Percentiles rank a stretch among this genome's conserved stretches.
Evolutionary conservation across 352 stramenopile genomes (phyloP).

Genomic region (Pythium rhizo-oryzae): DNA sequence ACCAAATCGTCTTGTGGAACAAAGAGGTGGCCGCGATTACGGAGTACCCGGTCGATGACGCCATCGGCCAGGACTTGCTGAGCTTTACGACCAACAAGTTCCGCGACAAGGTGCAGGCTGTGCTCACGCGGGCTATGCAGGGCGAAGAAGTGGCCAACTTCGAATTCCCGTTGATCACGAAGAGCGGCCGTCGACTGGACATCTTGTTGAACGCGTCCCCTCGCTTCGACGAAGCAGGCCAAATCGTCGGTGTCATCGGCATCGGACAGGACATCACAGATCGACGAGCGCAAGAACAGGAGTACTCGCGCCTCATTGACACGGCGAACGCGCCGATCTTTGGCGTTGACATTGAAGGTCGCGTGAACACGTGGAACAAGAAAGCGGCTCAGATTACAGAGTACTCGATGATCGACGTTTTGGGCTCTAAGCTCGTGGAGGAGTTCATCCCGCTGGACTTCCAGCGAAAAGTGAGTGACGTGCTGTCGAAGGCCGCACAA

Average conservation of each 20-base stretch:
- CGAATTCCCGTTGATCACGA: constrained; percentile 84
- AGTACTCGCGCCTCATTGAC: constrained; percentile 88
- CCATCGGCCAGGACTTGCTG: constrained; percentile 78
- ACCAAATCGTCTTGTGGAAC: constrained; percentile 92
- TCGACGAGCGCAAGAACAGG: constrained; percentile 81
- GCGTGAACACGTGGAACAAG: constrained; percentile 91
- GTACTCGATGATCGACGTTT: constrained; percentile 89
- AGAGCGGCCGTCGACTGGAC: constrained; percentile 61
- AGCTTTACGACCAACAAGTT: constrained; percentile 73
- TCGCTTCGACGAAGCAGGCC: constrained; percentile 65
- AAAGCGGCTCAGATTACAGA: constrained; percentile 91
- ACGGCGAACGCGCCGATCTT: constrained; percentile 92
- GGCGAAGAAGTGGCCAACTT: constrained; percentile 82
- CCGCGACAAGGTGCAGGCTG: constrained; percentile 60
- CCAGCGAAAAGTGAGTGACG: constrained; percentile 53
- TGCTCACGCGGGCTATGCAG: constrained; percentile 65
- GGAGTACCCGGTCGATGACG: constrained; percentile 87
- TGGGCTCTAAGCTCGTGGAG: constrained; percentile 87
- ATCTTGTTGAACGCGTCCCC: constrained; percentile 85
- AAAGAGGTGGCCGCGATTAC: constrained; percentile 89
- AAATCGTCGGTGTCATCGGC: constrained; percentile 77
- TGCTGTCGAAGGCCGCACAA: constrained; percentile 65
- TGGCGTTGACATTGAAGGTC: constrained; percentile 80
- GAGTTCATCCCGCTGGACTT: constrained; percentile 88
- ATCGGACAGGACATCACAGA: constrained; percentile 87